Evolutionary conservation across 768 basidiomycete genomes (phyloP).

Genomic region (Lyophyllum atratum): DNA sequence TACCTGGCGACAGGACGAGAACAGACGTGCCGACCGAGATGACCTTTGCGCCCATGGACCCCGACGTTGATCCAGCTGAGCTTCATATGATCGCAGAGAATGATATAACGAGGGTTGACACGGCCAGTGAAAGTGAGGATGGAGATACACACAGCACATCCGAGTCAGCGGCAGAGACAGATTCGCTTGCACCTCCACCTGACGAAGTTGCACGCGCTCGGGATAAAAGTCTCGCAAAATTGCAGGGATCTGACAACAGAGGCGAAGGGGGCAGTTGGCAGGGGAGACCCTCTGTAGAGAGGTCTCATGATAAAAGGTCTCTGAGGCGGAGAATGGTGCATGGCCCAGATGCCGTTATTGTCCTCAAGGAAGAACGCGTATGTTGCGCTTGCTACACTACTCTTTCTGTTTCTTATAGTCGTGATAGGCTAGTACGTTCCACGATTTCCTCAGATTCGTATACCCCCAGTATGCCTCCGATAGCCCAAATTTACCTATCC

Average conservation of each 20-base stretch:
- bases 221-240: constrained; percentile 59
- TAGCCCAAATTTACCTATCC: background rate
- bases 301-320: constrained; percentile 25
- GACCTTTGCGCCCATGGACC: constrained; percentile 60
- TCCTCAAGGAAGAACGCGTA: constrained; percentile 88
- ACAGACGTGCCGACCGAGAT: constrained; percentile 51
- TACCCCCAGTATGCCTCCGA: constrained; percentile 78
- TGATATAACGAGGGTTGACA: constrained; percentile 35
- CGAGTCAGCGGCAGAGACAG: constrained; percentile 22
- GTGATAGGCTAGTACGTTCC: constrained; percentile 75
- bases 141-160: constrained; percentile 21
- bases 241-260: constrained; percentile 40
- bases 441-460: constrained; percentile 91
- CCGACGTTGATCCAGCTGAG: constrained; percentile 49
- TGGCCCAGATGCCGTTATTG: constrained; percentile 80
- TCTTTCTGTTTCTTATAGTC: background rate
- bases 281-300: constrained; percentile 16
- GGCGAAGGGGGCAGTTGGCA: constrained; percentile 7
- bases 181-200: constrained; percentile 7
- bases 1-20: constrained; percentile 50
- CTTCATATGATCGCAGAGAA: constrained; percentile 38
- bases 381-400: constrained; percentile 15
- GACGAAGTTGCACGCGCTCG: constrained; percentile 41
- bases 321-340: constrained; percentile 44
- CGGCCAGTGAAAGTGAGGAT: constrained; percentile 34